Conservation (phyloP, 1,139 yeast species). For the Barnettozyma hawaiiensis region DNA sequence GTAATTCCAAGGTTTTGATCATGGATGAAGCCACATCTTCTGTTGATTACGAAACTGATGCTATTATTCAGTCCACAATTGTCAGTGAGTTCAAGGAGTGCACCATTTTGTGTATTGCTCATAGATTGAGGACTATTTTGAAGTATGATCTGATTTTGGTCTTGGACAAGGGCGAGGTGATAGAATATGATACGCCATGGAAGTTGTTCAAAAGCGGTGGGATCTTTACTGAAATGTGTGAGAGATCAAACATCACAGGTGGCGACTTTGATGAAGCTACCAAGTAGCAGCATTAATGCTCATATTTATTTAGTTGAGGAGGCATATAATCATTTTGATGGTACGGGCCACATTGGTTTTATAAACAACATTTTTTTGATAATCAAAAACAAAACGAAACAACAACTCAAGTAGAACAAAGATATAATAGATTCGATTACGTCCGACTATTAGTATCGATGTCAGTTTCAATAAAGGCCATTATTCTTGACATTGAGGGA, state of each 20-base stretch:
- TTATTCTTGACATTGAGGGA: constrained; percentile 80
- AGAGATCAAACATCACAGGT: constrained; percentile 41
- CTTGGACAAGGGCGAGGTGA: constrained; percentile 52
- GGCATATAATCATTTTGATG: background rate
- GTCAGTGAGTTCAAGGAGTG: constrained; percentile 52
- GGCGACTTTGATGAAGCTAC: constrained; percentile 36
- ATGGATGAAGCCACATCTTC: constrained; percentile 80
- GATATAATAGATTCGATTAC: too few species aligned
- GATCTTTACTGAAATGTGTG: constrained; percentile 55
- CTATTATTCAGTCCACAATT: constrained; percentile 58
- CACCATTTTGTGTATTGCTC: constrained; percentile 74
- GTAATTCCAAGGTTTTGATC: constrained; percentile 56
- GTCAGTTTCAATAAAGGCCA: constrained; percentile 23
- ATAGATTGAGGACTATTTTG: constrained; percentile 60
- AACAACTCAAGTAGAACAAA: too few species aligned
- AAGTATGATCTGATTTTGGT: constrained; percentile 59
- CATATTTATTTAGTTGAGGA: background rate
- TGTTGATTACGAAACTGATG: constrained; percentile 71
- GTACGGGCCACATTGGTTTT: background rate
- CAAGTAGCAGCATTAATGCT: background rate
- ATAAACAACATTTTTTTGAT: too few species aligned
- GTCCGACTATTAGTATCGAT: background rate
- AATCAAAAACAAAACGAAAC: too few species aligned
- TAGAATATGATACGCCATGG: constrained; percentile 51
- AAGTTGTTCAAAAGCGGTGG: constrained; percentile 41